Base-by-base conservation (phyloP, 495 filamentous ascomycete species). In the Bacidia rubella region DNA sequence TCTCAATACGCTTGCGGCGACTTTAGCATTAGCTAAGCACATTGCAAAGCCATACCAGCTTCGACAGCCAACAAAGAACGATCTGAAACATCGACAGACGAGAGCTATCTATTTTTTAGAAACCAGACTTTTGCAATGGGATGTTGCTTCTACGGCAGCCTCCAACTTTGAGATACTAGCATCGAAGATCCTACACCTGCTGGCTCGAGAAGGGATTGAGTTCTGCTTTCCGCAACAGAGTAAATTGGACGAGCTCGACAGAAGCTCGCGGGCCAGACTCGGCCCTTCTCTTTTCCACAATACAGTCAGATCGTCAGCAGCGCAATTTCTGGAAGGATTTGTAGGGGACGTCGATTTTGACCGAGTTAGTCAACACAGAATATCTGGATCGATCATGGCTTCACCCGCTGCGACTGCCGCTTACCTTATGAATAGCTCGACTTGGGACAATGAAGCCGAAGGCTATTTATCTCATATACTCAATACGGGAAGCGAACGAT, bases 341-440 rank as follows among this genome's bases (percentile, higher is more conserved):
- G 62, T 70, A 2, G 73, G 69, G 11, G 61, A 61, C 12, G 49
- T 74, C 11, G 63, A 71, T 39, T 73, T 76, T 51, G 61, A 72
- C 44, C 64, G 58, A 26, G 60, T 76, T 11, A 60, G 53, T 2
- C 69, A 74, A n/a, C 69, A 74, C 43, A 68, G 66, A 51, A 61
- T 65, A 19, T 59, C 60, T 47, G 73, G 72, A 5, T 62, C 62
- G 1, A 70, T 74, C 56, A 61, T 74, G 66, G 70, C 61, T 3
- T 76, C 73, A 4, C 74, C 74, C 11, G 72, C 72, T 11, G 67
- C 70, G 1, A 77, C 69, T 15, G 66, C 67, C 22, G 69, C 67
- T n/a, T 71, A 72, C 53, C 49, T 72, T 44, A 70, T 67, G 54
- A 52, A 68, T 26, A 26, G 54, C 12, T 59, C 59, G 4, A 45